Evolutionary conservation across 2,329 filamentous ascomycete species (phyloP).

Genomic region (Pyrenochaeta sp.): DNA sequence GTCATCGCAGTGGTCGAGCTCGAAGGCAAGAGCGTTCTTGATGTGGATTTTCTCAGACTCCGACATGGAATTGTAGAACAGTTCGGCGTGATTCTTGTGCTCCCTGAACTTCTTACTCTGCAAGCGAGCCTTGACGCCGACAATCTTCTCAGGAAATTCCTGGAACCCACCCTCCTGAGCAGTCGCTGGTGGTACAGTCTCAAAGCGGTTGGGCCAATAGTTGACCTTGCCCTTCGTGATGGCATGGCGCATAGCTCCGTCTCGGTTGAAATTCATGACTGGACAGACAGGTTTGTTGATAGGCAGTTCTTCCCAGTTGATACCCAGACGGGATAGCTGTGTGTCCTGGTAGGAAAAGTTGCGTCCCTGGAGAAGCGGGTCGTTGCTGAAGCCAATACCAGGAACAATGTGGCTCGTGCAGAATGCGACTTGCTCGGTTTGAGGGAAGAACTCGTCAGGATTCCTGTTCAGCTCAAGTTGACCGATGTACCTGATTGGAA

Average conservation of each 20-base stretch:
- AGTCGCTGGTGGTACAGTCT: slow-evolving; percentile 68
- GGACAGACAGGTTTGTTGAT: slow-evolving; percentile 80
- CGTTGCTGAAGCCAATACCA: slow-evolving; percentile 79
- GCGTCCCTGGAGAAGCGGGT: slow-evolving; percentile 76
- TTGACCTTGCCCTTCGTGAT: slow-evolving; percentile 78
- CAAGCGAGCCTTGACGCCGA: slow-evolving; percentile 74
- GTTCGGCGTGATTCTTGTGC: slow-evolving; percentile 78
- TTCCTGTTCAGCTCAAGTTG: slow-evolving; percentile 82
- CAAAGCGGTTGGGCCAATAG: slow-evolving; percentile 80
- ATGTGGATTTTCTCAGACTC: slow-evolving; percentile 72
- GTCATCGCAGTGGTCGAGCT: slow-evolving; percentile 84
- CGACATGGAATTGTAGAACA: slow-evolving; percentile 83
- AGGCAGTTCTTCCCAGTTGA: slow-evolving; percentile 79
- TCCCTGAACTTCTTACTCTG: slow-evolving; percentile 79
- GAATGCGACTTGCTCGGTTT: slow-evolving; percentile 85
- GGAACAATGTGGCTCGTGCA: slow-evolving; percentile 82
- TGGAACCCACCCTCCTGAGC: slow-evolving; percentile 71
- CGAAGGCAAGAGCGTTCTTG: slow-evolving; percentile 69
- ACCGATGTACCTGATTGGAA: slow-evolving; percentile 80
- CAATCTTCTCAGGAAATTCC: slow-evolving; percentile 71
- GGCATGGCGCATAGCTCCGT: slow-evolving; percentile 75
- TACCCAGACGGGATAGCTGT: slow-evolving; percentile 73
- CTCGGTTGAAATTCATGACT: slow-evolving; percentile 78
- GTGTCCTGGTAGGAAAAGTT: slow-evolving; percentile 75
- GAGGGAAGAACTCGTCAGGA: slow-evolving; percentile 80